phyloP scores from a whole-genome alignment of 495 filamentous ascomycete species.

The Aspergillus asperescens region DNA sequence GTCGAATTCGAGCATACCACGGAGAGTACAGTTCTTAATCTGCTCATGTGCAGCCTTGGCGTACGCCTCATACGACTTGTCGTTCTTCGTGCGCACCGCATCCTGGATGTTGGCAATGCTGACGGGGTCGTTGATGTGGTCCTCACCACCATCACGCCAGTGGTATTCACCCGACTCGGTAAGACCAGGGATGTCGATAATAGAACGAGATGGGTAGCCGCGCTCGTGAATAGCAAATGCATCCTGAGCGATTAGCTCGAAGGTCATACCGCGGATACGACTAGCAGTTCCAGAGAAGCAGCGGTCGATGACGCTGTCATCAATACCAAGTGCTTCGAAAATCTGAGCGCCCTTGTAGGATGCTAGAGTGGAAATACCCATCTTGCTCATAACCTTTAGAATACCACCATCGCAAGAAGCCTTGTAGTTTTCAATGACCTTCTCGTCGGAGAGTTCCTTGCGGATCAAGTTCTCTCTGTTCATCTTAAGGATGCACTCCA shows the following conservation, averaged over 20 bases:
- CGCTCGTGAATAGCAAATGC: constrained; percentile 96
- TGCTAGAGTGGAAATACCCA: constrained; percentile 98
- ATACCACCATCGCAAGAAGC: constrained; percentile 97
- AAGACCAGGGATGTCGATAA: constrained; percentile 75
- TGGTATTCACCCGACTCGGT: constrained; percentile 97
- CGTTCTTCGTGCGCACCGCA: constrained; percentile 96
- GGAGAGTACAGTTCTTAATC: constrained; percentile 96
- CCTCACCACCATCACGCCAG: constrained; percentile 97
- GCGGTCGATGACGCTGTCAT: constrained; percentile 90
- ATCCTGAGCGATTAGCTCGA: constrained; percentile 93
- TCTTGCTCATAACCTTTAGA: constrained; percentile 99
- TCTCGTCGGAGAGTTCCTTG: constrained; percentile 77
- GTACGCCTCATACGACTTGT: constrained; percentile 99
- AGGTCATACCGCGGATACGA: constrained; percentile 92
- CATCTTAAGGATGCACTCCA: constrained; percentile 99
- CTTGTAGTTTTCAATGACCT: constrained; percentile 94
- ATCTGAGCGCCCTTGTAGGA: constrained; percentile 99
- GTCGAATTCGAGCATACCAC: constrained; percentile 95
- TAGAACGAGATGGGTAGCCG: constrained; percentile 80
- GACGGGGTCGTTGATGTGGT: constrained; percentile 95
- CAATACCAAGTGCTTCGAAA: constrained; percentile 96
- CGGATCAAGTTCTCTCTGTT: constrained; percentile 92
- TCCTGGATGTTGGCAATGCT: constrained; percentile 98
- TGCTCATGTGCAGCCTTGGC: constrained; percentile 92
- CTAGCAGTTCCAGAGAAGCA: constrained; percentile 96